Conservation (phyloP, 352 stramenopile genomes). For the Blastocystis sp. region DNA sequence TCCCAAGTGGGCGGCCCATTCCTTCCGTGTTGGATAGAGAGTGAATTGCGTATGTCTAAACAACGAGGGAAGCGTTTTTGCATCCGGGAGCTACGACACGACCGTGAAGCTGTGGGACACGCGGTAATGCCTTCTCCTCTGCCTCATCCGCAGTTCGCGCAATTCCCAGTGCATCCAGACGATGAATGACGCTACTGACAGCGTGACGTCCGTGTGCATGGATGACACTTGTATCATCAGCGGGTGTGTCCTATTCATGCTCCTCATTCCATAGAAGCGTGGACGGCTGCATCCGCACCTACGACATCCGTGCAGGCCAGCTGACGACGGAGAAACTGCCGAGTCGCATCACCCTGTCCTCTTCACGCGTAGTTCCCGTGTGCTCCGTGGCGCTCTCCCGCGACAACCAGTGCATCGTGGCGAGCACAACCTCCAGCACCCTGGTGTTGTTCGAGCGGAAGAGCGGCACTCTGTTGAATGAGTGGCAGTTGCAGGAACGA, state of each 20-base stretch:
- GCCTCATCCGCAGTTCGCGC: slow-evolving; percentile 10
- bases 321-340: slow-evolving; percentile 17
- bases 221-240: slow-evolving; percentile 39
- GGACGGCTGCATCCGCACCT: slow-evolving; percentile 44
- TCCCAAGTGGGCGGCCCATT: slow-evolving; percentile 14
- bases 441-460: slow-evolving; percentile 27
- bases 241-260: not conserved
- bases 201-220: slow-evolving; percentile 6
- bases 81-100: slow-evolving; percentile 64
- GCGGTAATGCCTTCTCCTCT: not conserved
- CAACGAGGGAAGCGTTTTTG: slow-evolving; percentile 42
- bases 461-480: slow-evolving; percentile 25
- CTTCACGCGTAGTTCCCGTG: slow-evolving; percentile 39
- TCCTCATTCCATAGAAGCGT: slow-evolving; percentile 35
- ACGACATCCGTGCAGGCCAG: slow-evolving; percentile 56
- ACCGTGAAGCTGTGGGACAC: slow-evolving; percentile 63
- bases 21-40: not conserved
- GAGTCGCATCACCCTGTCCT: not conserved
- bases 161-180: slow-evolving; percentile 55
- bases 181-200: slow-evolving; percentile 38
- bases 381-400: slow-evolving; percentile 42
- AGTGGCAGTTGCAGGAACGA: not conserved
- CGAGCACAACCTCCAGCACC: slow-evolving; percentile 36
- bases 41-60: slow-evolving; percentile 50
- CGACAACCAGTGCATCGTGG: slow-evolving; percentile 52